Percentiles rank a stretch among this genome's conserved stretches.
Evolutionary conservation across 2,329 filamentous ascomycete species (phyloP).

Genomic region (Aspergillus sp.): DNA sequence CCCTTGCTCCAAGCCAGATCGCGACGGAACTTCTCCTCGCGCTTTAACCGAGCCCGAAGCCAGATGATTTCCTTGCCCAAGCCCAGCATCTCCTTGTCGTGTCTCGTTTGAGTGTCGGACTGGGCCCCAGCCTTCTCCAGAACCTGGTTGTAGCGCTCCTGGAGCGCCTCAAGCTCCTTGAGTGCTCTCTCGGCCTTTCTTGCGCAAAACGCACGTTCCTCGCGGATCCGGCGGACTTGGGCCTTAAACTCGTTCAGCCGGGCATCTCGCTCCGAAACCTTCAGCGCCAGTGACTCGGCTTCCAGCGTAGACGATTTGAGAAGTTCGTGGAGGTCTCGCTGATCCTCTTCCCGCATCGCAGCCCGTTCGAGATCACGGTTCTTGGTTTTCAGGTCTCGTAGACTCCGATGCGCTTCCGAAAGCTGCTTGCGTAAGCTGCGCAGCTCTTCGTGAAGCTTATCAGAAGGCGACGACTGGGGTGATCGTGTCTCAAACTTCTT

Average conservation of each 20-base stretch:
- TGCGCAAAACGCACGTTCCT: constrained; percentile 44
- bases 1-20: constrained; percentile 85
- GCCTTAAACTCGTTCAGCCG: constrained; percentile 55
- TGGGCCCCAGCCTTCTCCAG: constrained; percentile 46
- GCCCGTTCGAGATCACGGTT: constrained; percentile 54
- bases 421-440: constrained; percentile 61
- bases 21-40: constrained; percentile 76
- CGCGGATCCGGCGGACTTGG: constrained; percentile 64
- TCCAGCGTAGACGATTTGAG: constrained; percentile 49
- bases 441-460: constrained; percentile 52
- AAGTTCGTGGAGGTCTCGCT: constrained; percentile 45
- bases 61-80: constrained; percentile 88
- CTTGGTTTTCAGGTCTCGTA: constrained; percentile 55
- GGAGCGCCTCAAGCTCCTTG: constrained; percentile 46
- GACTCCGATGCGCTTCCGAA: constrained; percentile 57
- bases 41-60: constrained; percentile 75
- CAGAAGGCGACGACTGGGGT: constrained; percentile 51
- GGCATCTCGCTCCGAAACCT: constrained; percentile 67
- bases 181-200: constrained; percentile 41
- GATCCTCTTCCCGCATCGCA: constrained; percentile 43
- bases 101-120: constrained; percentile 44
- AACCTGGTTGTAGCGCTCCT: constrained; percentile 64
- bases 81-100: constrained; percentile 70
- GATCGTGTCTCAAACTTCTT: constrained; percentile 53
- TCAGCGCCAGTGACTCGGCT: constrained; percentile 67